These are phyloP conservation scores for Aegilops umbellulata DNA, from an alignment of 176 grass and related monocot genomes.

Conservation along the genomic window DNA sequence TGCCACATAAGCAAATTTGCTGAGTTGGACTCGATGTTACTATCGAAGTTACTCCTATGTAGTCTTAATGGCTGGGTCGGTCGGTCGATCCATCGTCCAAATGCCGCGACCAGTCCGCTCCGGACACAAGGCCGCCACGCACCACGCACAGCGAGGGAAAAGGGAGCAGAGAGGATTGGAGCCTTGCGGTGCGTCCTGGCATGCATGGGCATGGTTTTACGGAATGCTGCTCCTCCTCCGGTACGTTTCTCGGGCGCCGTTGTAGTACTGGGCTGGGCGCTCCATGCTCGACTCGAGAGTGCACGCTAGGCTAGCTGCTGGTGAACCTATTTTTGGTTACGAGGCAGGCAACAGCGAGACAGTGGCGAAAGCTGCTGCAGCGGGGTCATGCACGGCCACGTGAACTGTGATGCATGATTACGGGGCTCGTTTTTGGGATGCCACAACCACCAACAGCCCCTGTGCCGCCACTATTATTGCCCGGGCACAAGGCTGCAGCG, in stretches of 20 bases:
- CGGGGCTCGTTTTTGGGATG: slow-evolving; percentile 24
- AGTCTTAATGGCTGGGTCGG: background rate
- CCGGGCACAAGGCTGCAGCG: slow-evolving; percentile 34
- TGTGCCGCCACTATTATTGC: slow-evolving; percentile 39
- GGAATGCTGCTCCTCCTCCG: too few relatives aligned
- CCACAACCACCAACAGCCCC: slow-evolving; percentile 40
- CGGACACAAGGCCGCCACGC: background rate
- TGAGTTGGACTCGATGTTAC: too few relatives aligned
- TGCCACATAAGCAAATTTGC: too few relatives aligned
- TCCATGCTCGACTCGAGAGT: too few relatives aligned
- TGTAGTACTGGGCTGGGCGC: too few relatives aligned
- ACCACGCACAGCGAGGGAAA: background rate
- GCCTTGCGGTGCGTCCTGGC: slow-evolving; percentile 17
- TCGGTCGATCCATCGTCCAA: background rate
- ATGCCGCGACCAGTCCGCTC: background rate
- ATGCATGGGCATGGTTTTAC: background rate
- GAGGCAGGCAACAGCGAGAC: too few relatives aligned
- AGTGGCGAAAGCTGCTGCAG: slow-evolving; percentile 40
- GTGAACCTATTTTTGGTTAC: too few relatives aligned
- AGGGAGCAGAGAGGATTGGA: background rate
- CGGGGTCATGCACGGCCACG: slow-evolving; percentile 15
- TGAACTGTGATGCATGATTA: slow-evolving; percentile 30
- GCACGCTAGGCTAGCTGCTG: too few relatives aligned
- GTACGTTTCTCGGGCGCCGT: too few relatives aligned
- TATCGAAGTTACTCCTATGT: too few relatives aligned